Evolutionary conservation across 371 early-diverging fungal genomes (phyloP), one percentile per base, ranked within the genome.

Genomic region (Spraguea lophii): DNA sequence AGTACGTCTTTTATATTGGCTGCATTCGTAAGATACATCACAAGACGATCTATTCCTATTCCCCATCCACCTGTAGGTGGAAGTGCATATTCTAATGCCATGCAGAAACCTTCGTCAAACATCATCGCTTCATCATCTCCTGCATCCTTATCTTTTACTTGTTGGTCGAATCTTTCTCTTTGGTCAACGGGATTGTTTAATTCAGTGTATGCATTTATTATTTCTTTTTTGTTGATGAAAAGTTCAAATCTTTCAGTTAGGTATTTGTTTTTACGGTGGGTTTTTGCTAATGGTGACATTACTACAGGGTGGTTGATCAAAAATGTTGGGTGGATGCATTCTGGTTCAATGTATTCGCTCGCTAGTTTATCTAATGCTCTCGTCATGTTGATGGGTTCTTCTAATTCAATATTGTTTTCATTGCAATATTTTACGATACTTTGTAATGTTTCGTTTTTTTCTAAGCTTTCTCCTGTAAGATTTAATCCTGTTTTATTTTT

Each of bases 81-180:
- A 57, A 97, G 75, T 47, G 93, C 98, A 66, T 85, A 94, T 75
- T 94, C 95, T 32, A 97, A 77, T 15, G 90, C 79, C 53, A 80
- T 81, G 75, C 88, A 88, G 73, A 92, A 97, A 69, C 77, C 83
- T 73, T 97, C 93, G 66, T 97, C 98, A 50, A 90, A 79, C 61
- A 85, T 65, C 76, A 92, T 94, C 15, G 98, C 95, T 73, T 97
- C 98, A 58, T 91, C 93, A 66, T 97, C 98, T 62, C 98, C 98
- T 56, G 86, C 88, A 53, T 75, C 87, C 76, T 88, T 86, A 70
- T 93, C 93, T 42, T 69, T 69, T 38, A 89, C 88, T 75, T 97
- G 95, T 77, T 86, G 83, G 46, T 77, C 83, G 72, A 97, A 97
- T 65, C 94, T 79, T 65, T 83, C 74, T 57, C 88, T 80, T 72